These are phyloP conservation scores for Aureobasidium uvarum DNA, from an alignment of 2,329 filamentous ascomycete genomes.

Conservation along the genomic window DNA sequence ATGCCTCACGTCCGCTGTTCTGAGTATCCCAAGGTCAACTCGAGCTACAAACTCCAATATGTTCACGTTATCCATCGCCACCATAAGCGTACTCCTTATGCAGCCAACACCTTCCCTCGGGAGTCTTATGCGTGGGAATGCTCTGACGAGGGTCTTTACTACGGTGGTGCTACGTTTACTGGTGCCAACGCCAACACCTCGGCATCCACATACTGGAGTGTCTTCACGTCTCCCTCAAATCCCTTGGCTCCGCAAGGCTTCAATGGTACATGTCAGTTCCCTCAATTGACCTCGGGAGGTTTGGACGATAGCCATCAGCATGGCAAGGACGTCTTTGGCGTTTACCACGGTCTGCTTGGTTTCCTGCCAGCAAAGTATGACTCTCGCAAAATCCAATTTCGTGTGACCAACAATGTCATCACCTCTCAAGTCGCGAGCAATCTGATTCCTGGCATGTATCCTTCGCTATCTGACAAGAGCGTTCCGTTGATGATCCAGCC, in stretches of 20 bases:
- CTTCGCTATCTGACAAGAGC: constrained; percentile 32
- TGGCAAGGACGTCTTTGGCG: constrained; percentile 71
- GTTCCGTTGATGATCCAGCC: constrained; percentile 51
- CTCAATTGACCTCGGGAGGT: constrained; percentile 71
- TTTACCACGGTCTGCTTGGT: constrained; percentile 67
- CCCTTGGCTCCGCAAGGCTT: constrained; percentile 66
- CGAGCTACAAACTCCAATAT: constrained; percentile 66
- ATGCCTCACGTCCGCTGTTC: constrained; percentile 75
- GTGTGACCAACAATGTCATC: constrained; percentile 79
- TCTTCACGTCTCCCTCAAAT: constrained; percentile 61
- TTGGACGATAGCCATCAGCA: constrained; percentile 74
- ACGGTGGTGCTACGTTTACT: constrained; percentile 58
- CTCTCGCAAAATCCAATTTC: constrained; percentile 56
- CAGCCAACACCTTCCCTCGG: constrained; percentile 70
- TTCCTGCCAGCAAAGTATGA: constrained; percentile 60
- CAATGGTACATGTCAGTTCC: constrained; percentile 73
- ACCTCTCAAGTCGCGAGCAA: constrained; percentile 78
- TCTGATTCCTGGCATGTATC: constrained; percentile 69
- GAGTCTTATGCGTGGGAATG: constrained; percentile 74
- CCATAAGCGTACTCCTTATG: constrained; percentile 81
- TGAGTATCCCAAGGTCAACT: constrained; percentile 58
- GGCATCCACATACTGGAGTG: constrained; percentile 63
- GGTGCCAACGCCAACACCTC: constrained; percentile 48
- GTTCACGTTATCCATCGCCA: constrained; percentile 82
- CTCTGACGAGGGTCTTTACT: constrained; percentile 66